Evolutionary conservation across 805 yeast species (phyloP).

Genomic region (Lipomyces starkeyi): DNA sequence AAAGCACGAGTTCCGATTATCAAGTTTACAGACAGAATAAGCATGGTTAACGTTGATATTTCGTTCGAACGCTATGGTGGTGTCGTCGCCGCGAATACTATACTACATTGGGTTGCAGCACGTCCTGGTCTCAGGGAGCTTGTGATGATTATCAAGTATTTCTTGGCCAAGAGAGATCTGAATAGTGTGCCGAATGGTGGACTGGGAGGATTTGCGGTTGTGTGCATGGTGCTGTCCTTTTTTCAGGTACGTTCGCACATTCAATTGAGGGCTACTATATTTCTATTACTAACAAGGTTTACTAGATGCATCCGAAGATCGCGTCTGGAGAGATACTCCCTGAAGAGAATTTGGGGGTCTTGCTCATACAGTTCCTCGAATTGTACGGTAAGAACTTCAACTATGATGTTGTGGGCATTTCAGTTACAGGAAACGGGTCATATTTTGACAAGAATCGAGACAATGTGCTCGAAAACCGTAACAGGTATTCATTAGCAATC

Average conservation of each 20-base stretch:
- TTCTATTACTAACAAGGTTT: not conserved
- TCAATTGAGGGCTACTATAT: not conserved
- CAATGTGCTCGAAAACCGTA: conserved; percentile 55
- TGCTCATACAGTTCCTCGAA: conserved; percentile 90
- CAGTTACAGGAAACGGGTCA: conserved; percentile 58
- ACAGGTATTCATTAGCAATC: conserved; percentile 65
- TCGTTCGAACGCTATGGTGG: conserved; percentile 88
- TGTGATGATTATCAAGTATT: conserved; percentile 83
- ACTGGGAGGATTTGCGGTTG: conserved; percentile 91
- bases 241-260: conserved; percentile 49
- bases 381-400: conserved; percentile 89
- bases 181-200: conserved; percentile 94
- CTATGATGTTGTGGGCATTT: conserved; percentile 76
- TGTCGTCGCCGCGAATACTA: conserved; percentile 76
- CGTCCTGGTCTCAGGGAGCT: conserved; percentile 84
- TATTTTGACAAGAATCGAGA: conserved; percentile 65
- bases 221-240: conserved; percentile 82
- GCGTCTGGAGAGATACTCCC: conserved; percentile 69
- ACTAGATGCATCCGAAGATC: conserved; percentile 73
- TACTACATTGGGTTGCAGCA: conserved; percentile 71
- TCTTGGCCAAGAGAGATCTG: conserved; percentile 73
- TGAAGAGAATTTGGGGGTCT: conserved; percentile 78
- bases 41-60: conserved; percentile 80
- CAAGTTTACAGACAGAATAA: conserved; percentile 77
- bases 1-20: conserved; percentile 93